Conservation (phyloP, 2,329 filamentous ascomycete species). For the Aspergillus glaucus region DNA sequence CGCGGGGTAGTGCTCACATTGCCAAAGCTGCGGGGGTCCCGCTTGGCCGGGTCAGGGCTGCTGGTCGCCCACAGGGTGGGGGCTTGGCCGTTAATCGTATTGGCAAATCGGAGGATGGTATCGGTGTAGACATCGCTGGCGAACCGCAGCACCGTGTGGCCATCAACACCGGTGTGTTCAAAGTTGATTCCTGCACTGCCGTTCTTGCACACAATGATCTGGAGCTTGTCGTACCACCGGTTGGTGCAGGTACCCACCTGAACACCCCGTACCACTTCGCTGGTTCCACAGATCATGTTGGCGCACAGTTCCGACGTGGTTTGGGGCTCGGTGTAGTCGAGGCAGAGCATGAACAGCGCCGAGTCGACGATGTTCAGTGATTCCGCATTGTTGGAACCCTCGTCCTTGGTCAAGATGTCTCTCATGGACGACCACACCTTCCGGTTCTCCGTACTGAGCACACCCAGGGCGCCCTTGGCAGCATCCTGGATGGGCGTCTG, state of each 20-base stretch:
- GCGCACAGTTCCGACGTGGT: constrained; percentile 82
- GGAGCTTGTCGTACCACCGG: constrained; percentile 97
- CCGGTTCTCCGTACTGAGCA: constrained; percentile 91
- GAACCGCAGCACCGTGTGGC: constrained; percentile 92
- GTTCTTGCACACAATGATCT: constrained; percentile 99
- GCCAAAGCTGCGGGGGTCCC: constrained; percentile 84
- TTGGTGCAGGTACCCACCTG: constrained; percentile 98
- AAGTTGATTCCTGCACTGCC: constrained; percentile 98
- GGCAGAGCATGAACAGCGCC: constrained; percentile 82
- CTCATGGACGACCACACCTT: constrained; percentile 91
- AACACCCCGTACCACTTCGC: constrained; percentile 82
- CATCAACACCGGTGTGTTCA: constrained; percentile 95
- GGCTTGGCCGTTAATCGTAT: constrained; percentile 89
- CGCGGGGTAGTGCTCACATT: constrained; percentile 90
- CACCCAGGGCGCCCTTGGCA: constrained; percentile 88
- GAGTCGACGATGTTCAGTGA: constrained; percentile 94
- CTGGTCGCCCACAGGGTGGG: constrained; percentile 85
- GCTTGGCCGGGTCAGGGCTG: constrained; percentile 86
- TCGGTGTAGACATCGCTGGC: constrained; percentile 96
- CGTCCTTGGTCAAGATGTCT: constrained; percentile 78
- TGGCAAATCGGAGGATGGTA: constrained; percentile 90
- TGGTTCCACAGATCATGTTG: constrained; percentile 97
- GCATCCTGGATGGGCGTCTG: constrained; percentile 88
- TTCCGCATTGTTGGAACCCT: constrained; percentile 89
- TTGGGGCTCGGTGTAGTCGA: constrained; percentile 84